A percentile compares a stretch with the other conserved stretches of the same genome.
phyloP scores from a whole-genome alignment of 805 yeast genomes.

The Blastobotrys parvus region DNA sequence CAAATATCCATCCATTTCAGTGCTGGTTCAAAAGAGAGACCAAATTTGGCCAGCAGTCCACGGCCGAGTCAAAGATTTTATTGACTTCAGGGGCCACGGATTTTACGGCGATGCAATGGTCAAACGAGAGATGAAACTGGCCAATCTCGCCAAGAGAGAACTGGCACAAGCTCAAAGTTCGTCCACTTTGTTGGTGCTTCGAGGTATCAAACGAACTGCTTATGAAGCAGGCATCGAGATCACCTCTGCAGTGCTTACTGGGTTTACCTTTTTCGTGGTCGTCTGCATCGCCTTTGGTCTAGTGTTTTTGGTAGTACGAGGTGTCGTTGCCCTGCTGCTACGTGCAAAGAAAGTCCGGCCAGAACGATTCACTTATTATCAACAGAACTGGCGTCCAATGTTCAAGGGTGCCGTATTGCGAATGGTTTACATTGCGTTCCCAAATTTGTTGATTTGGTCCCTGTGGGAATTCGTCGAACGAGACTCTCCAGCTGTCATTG shows the following conservation, averaged over 20 bases:
- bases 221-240: slow-evolving; percentile 69
- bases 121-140: not conserved
- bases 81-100: slow-evolving; percentile 7
- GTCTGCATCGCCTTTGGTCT: slow-evolving; percentile 67
- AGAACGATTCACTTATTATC: slow-evolving; percentile 40
- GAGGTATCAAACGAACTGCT: slow-evolving; percentile 85
- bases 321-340: slow-evolving; percentile 27
- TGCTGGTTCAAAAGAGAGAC: slow-evolving; percentile 61
- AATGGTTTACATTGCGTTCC: slow-evolving; percentile 76
- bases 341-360: slow-evolving; percentile 28
- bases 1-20: slow-evolving; percentile 47
- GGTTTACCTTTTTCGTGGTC: slow-evolving; percentile 75
- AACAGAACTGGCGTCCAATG: slow-evolving; percentile 48
- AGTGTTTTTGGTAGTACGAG: slow-evolving; percentile 47
- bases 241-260: slow-evolving; percentile 76
- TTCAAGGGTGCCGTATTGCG: slow-evolving; percentile 74
- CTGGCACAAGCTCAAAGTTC: slow-evolving; percentile 15
- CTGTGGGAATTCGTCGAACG: slow-evolving; percentile 77
- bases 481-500: slow-evolving; percentile 86
- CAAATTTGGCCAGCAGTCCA: slow-evolving; percentile 1
- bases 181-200: slow-evolving; percentile 47
- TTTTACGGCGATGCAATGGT: not conserved
- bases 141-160: too few species aligned
- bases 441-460: slow-evolving; percentile 70
- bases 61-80: slow-evolving; percentile 13